Percentiles rank a stretch among this genome's conserved stretches.
Conservation (phyloP, 257 asterid genomes). For the Ligustrum vulgare region DNA sequence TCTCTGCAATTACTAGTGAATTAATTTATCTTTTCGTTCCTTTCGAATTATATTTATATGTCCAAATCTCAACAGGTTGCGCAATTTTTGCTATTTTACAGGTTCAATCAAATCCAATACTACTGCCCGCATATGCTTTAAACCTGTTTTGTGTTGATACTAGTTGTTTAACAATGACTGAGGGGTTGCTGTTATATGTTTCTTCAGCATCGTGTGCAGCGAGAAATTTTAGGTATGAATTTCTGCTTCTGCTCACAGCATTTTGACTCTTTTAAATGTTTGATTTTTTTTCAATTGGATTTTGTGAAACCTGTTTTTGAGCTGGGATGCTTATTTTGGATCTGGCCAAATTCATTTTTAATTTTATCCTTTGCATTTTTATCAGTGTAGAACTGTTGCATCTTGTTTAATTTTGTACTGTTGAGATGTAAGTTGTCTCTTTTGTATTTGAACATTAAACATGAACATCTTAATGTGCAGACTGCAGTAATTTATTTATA, state of each 20-base stretch:
- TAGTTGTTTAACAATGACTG: background rate
- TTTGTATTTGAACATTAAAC: background rate
- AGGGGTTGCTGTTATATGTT: background rate
- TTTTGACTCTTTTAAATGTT: background rate
- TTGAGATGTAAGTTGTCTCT: background rate
- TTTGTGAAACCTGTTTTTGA: background rate
- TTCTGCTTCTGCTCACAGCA: background rate
- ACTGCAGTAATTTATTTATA: background rate
- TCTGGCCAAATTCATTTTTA: background rate
- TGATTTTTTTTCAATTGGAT: background rate
- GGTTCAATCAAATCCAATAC: background rate
- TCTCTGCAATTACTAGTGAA: background rate
- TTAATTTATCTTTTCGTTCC: background rate
- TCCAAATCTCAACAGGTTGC: background rate
- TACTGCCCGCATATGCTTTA: background rate
- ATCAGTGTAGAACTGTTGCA: background rate
- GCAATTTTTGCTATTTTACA: background rate
- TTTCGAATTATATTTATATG: background rate
- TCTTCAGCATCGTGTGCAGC: background rate
- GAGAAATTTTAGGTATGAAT: background rate
- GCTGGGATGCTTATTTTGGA: conserved; percentile 7
- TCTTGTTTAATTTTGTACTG: background rate
- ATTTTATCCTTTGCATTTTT: background rate
- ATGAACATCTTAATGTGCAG: background rate
- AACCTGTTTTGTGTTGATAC: background rate